Conservation (phyloP, 768 basidiomycete species). For the Amanita thiersii region DNA sequence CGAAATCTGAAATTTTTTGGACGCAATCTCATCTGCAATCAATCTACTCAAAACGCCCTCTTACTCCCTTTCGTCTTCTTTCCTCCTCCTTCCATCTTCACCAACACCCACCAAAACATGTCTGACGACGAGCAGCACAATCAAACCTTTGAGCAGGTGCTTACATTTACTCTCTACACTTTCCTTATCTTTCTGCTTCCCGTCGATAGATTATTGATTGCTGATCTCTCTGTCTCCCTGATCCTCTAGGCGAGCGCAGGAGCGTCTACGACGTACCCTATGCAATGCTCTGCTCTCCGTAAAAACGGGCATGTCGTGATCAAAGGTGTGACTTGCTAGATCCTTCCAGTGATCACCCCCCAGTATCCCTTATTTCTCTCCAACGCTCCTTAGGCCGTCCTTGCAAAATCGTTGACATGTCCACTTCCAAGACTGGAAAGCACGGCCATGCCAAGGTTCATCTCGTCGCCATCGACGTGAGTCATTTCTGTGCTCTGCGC, state of each 20-base stretch:
- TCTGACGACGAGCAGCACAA: slow-evolving; percentile 88
- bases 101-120: slow-evolving; percentile 39
- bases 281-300: slow-evolving; percentile 95
- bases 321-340: slow-evolving; percentile 46
- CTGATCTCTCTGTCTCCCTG: slow-evolving; percentile 10
- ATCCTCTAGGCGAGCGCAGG: slow-evolving; percentile 53
- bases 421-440: slow-evolving; percentile 99
- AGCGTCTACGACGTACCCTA: slow-evolving; percentile 74
- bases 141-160: slow-evolving; percentile 77
- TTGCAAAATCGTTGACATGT: slow-evolving; percentile 99
- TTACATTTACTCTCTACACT: slow-evolving; percentile 16
- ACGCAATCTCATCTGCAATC: slow-evolving; percentile 9
- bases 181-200: not conserved
- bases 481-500: slow-evolving; percentile 22
- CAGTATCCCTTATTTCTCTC: slow-evolving; percentile 5
- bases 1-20: slow-evolving; percentile 25
- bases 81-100: slow-evolving; percentile 3
- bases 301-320: slow-evolving; percentile 94
- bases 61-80: slow-evolving; percentile 13
- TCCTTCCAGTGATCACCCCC: not conserved
- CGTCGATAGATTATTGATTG: not conserved
- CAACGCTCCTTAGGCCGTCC: slow-evolving; percentile 54
- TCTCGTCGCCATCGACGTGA: slow-evolving; percentile 90
- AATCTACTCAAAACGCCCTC: no score
- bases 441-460: slow-evolving; percentile 99